Conservation (phyloP, 1,284 basidiomycete genomes). For the Apiotrichum mycotoxinovorans region DNA sequence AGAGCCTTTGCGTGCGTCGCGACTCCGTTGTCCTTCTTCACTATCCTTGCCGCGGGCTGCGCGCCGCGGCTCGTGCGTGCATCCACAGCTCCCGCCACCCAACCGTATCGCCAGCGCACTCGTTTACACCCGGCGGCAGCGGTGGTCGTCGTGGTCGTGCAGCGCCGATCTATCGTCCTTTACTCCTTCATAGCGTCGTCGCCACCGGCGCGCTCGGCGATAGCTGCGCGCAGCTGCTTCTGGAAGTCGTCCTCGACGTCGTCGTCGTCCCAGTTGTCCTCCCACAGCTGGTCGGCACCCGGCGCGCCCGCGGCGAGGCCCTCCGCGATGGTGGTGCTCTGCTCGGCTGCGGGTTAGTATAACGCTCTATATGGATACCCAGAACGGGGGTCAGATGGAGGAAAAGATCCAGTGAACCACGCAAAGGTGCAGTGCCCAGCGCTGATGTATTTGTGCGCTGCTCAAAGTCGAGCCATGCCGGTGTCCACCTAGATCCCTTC, state of each 20-base stretch:
- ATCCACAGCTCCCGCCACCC: no score
- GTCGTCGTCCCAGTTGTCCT: conserved; percentile 99
- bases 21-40: neutral
- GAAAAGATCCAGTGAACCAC: no score
- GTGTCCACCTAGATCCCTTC: no score
- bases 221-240: conserved; percentile 68
- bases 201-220: conserved; percentile 38
- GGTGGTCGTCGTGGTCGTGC: neutral
- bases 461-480: no score
- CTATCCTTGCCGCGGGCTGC: no score
- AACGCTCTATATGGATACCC: no score
- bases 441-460: no score
- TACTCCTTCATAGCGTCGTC: conserved; percentile 47
- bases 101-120: neutral
- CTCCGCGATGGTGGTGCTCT: conserved; percentile 40
- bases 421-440: no score
- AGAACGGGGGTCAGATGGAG: no score
- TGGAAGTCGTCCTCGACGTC: conserved; percentile 98
- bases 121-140: neutral
- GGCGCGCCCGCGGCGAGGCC: conserved; percentile 30
- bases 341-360: conserved; percentile 18
- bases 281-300: conserved; percentile 68
- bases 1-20: neutral
- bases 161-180: neutral
- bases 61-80: neutral